Percentiles rank a stretch among this genome's conserved stretches.
Evolutionary conservation across 2,329 filamentous ascomycete genomes (phyloP).

Genomic region (Didymella glomerata): DNA sequence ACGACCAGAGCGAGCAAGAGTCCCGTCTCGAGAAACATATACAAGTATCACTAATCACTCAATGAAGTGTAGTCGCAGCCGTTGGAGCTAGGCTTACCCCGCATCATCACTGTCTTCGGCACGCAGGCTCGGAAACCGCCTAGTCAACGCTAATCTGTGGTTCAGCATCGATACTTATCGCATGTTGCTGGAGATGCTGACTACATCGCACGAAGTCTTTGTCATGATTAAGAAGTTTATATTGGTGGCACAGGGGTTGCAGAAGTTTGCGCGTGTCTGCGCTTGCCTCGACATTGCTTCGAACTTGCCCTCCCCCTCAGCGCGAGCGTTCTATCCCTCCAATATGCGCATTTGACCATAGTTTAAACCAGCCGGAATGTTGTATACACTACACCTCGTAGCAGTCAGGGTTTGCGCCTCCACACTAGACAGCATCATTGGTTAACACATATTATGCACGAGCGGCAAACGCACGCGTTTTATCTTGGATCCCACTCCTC

Average conservation of each 20-base stretch:
- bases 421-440: not conserved
- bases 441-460: not conserved
- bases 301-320: no score
- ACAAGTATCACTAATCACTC: not conserved
- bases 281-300: no score
- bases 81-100: conserved; percentile 15
- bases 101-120: conserved; percentile 5
- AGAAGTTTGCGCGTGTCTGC: no score
- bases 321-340: no score
- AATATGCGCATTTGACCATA: no score
- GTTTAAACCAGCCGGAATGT: no score
- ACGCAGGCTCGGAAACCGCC: not conserved
- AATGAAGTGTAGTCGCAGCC: not conserved
- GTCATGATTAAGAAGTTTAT: not conserved
- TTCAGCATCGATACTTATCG: not conserved
- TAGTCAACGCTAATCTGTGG: not conserved
- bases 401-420: not conserved
- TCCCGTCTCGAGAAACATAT: not conserved
- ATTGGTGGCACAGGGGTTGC: not conserved
- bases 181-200: not conserved
- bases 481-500: not conserved
- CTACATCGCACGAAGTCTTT: not conserved
- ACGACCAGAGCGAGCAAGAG: not conserved
- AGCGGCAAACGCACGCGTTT: not conserved
- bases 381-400: no score